Evolutionary conservation across 164 flowering plant species (phyloP), one percentile per base, ranked within the genome.

Genomic region (Hamamelis virginiana): DNA sequence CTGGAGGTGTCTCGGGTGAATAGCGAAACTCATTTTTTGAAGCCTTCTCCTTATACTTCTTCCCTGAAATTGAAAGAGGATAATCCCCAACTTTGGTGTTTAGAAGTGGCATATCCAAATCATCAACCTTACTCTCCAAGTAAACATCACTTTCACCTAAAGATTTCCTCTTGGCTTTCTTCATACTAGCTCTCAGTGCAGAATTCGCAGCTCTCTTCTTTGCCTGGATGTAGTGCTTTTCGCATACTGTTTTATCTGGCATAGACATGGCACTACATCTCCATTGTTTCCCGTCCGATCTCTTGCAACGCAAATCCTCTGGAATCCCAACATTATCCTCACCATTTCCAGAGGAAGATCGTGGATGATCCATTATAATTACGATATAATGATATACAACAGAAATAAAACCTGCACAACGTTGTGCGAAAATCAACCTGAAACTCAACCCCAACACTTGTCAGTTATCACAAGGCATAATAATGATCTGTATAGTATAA

Each of bases 261-360:
- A 95, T 95, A 16, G 97, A 95, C 90, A 87, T 79, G 46, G 97
- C 97, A 76, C 86, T 92, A 78, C 99, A 95, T 72, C 99, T 87
- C 99, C 99, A 91, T 66, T 95, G 99, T 60, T 92, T 95, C 64
- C 99, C 99, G 77, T 95, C 97, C 6, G 97, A 88, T 73, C 97
- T 87, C 83, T 92, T 95, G 84, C 98, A 92, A 14, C 97, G 89
- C 76, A 92, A 76, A 83, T 95, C 93, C 70, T 95, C 97, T 0
- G 97, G 96, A 76, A 95, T 87, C 52, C 97, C 97, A 18, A 70
- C 83, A 76, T 81, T 80, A 50, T 89, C 98, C 50, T 92, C 97
- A 10, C 82, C 84, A 62, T 80, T 88, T 59, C 82, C 87, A 52
- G 87, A 76, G 56, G 69, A 26, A 25, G 85, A 65, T 23, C 87